Conservation (phyloP, 2,329 filamentous ascomycete genomes). For the Harringtonia lauricola region DNA sequence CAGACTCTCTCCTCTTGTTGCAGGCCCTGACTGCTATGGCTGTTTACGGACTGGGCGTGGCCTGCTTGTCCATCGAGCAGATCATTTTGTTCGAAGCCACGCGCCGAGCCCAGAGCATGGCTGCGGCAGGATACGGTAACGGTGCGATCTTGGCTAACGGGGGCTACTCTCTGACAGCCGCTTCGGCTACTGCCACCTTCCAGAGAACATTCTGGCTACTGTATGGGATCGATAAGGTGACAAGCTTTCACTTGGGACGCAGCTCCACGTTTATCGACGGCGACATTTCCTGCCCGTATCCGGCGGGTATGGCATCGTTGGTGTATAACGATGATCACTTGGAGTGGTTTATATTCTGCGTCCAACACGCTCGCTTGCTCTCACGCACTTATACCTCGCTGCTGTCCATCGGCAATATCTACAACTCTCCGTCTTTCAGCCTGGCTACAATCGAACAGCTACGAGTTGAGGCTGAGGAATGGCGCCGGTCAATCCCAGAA, state of each 20-base stretch:
- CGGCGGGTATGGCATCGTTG: slow-evolving; percentile 12
- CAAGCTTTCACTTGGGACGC: slow-evolving; percentile 19
- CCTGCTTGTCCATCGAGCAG: slow-evolving; percentile 20
- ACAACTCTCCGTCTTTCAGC: slow-evolving; percentile 15
- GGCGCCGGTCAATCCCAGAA: slow-evolving; percentile 17
- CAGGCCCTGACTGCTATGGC: slow-evolving; percentile 21
- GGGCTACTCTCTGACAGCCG: background rate
- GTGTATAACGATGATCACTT: slow-evolving; percentile 8
- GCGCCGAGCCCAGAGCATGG: slow-evolving; percentile 19
- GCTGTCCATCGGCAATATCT: slow-evolving; percentile 18
- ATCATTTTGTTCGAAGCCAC: slow-evolving; percentile 19
- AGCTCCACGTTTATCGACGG: slow-evolving; percentile 21
- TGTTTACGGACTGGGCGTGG: slow-evolving; percentile 17
- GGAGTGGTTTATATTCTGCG: slow-evolving; percentile 16
- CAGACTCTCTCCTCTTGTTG: slow-evolving; percentile 17
- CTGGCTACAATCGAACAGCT: slow-evolving; percentile 17
- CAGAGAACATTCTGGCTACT: slow-evolving; percentile 19
- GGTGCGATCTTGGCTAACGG: background rate
- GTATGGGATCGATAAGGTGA: slow-evolving; percentile 17
- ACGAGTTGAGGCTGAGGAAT: slow-evolving; percentile 16
- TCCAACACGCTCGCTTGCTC: slow-evolving; percentile 17
- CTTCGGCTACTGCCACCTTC: slow-evolving; percentile 7
- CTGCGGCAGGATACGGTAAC: slow-evolving; percentile 11
- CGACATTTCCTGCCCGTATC: slow-evolving; percentile 20
- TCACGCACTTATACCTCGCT: slow-evolving; percentile 18